Conservation (phyloP, 345 rosid species). For the Atalantia buxifolia region DNA sequence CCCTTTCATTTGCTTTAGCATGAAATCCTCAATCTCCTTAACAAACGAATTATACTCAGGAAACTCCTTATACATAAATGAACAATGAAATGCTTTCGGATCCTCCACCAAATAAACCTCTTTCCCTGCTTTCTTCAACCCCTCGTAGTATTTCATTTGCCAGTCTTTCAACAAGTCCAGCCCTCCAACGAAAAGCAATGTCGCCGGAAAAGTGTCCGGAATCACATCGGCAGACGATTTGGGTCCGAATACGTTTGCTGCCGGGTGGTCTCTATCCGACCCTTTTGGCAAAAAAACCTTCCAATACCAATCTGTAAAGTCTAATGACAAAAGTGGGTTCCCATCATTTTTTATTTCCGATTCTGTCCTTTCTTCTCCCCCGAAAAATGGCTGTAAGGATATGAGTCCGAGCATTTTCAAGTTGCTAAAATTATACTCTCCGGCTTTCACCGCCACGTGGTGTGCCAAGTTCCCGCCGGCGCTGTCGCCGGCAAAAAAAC, state of each 20-base stretch:
- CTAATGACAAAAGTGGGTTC: constrained; percentile 4
- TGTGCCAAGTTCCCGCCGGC: constrained; percentile 33
- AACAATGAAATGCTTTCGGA: constrained; percentile 22
- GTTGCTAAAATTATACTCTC: neutral
- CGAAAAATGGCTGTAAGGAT: constrained; percentile 29
- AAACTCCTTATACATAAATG: neutral
- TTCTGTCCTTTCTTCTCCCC: constrained; percentile 30
- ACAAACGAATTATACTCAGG: neutral
- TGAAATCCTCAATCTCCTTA: neutral
- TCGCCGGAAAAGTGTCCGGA: constrained; percentile 21
- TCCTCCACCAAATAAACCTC: constrained; percentile 30
- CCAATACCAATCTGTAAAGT: constrained; percentile 32
- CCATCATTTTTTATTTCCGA: constrained; percentile 13
- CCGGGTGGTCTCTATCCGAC: constrained; percentile 31
- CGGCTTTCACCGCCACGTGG: constrained; percentile 20
- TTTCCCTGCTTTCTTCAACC: constrained; percentile 24
- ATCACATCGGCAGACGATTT: constrained; percentile 6
- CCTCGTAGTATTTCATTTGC: constrained; percentile 25
- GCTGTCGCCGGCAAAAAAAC: constrained; percentile 30
- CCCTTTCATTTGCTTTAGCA: neutral
- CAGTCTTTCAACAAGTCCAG: constrained; percentile 24
- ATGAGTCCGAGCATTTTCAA: constrained; percentile 19
- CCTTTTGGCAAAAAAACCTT: constrained; percentile 26
- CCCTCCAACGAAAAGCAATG: constrained; percentile 28
- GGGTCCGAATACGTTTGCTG: constrained; percentile 26